Evolutionary conservation across 805 yeast genomes (phyloP).

Genomic region (Candida quercuum): DNA sequence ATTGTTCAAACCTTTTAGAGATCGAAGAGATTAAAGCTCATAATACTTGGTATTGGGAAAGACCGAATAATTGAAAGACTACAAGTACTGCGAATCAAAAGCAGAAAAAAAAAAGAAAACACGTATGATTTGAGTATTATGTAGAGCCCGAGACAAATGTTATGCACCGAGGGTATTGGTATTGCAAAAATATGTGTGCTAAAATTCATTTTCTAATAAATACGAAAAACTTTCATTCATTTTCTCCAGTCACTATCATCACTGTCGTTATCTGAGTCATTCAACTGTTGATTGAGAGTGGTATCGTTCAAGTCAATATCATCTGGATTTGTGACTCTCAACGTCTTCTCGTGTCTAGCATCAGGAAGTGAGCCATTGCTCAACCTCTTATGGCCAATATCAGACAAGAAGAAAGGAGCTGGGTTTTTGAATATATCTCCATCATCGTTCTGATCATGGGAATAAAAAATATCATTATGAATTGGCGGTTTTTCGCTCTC

Average conservation of each 20-base stretch:
- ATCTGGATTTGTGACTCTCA: slow-evolving; percentile 48
- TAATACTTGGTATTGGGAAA: too few species aligned
- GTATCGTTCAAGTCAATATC: slow-evolving; percentile 14
- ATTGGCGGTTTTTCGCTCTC: slow-evolving; percentile 3
- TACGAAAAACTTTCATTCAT: background rate
- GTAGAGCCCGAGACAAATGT: too few species aligned
- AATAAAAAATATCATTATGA: slow-evolving; percentile 1
- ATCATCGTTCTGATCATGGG: background rate
- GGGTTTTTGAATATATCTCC: slow-evolving; percentile 8
- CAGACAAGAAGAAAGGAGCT: slow-evolving; percentile 21
- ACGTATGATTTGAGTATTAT: too few species aligned
- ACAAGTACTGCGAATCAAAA: too few species aligned
- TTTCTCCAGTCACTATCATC: slow-evolving; percentile 5
- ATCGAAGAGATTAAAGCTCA: too few species aligned
- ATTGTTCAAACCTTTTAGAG: too few species aligned
- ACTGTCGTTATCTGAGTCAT: slow-evolving; percentile 1
- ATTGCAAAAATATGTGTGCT: too few species aligned
- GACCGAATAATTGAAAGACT: too few species aligned
- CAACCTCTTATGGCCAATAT: slow-evolving; percentile 40
- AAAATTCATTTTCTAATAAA: too few species aligned
- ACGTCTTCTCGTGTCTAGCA: slow-evolving; percentile 37
- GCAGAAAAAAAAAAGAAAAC: too few species aligned
- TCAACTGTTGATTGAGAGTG: slow-evolving; percentile 8
- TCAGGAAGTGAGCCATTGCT: slow-evolving; percentile 54
- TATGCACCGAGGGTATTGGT: background rate